Evolutionary conservation across 1,139 yeast species (phyloP), one percentile per base, ranked within the genome.

Genomic region (Martiniozyma asiatica): DNA sequence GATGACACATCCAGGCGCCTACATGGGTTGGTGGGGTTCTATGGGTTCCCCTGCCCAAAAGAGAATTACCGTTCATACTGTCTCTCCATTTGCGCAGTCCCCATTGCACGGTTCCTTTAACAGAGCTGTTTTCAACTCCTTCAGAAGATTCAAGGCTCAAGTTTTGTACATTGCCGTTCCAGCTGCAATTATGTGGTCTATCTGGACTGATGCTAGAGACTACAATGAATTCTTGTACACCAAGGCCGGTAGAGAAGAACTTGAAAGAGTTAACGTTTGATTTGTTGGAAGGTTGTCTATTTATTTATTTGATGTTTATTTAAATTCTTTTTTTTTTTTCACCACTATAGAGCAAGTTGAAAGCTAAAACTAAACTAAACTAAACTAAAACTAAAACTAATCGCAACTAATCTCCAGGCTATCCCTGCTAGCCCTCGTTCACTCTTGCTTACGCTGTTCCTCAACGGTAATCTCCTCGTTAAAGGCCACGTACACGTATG

Each of bases 1-100:
- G 14, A 40, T 40, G 43, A 34, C 41, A 55, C 77, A 78, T 61
- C 73, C 74, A 56, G 73, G 73, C 50, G 77, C 87, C 52, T 85
- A 80, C 55, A 75, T 81, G 87, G 97, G 97, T 51, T 85, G 95
- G 95, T 85, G 97, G 97, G 96, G 96, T 55, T 58, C 65, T 63
- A 58, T 73, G 49, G 64, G 62, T 41, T 68, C 82, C 59, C 92
- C 93, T 55, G 71, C 71, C 55, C 97, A 87, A 67, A 85, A 82
- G 62, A 77, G 81, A 59, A 65, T 81, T 47, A 75, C 85, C 39
- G 68, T 75, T 34, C 92, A 89, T 68, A 66, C 94, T 36, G 87
- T 89, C 40, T 80, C 98, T 41, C 94, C 96, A 41, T 81, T 68
- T 48, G 96, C 95, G 37, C 93, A 92, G 60, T 77, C 73, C 58